Evolutionary conservation across 495 filamentous ascomycete species (phyloP), one percentile per base, ranked within the genome.

Genomic region (Lasiosphaeria ovina): DNA sequence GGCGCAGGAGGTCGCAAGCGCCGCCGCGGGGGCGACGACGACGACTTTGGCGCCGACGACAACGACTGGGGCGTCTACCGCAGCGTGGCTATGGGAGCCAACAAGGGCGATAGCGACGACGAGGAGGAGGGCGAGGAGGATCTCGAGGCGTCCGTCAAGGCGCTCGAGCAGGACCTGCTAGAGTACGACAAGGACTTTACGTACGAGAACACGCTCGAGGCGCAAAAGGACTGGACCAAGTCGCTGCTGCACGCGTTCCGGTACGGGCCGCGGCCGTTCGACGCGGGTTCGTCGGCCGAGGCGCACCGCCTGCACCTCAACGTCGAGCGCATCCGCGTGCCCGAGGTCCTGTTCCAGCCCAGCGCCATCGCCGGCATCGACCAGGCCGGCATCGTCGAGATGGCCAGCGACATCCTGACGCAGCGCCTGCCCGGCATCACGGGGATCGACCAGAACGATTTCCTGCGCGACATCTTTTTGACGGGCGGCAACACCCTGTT

Each of bases 1-100:
- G 62, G 54, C 5, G 53, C 66, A 5, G 66, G 64, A 0, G 85
- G 85, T 58, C 91, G 91, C 72, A 93, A 93, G 69, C 84, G 93
- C 42, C 83, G 94, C 32, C 82, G 90, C 10, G 88, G 88, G 16
- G 79, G 74, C 31, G 77, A 89, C 65, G 94, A 98, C 66, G 94
- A 98, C 69, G 90, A 89, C 59, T 98, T 98, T 69, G 94, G 94
- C 58, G 93, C 93, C 38, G 94, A 98, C 69, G 94, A 98, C 65
- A 91, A 93, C 58, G 94, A 98, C 72, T 98, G 94, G 94, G 89
- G 89, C 55, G 91, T 98, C 12, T 98, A 98, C 74, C 87, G 95
- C 17, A 88, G 85, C 32, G 93, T 98, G 47, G 91, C 91, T 3
- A 91, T 87, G 1, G 92, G 89, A 14, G 77, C 77, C 14, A 81